A percentile compares a stretch with the other conserved stretches of the same genome.
These are phyloP conservation scores for Trichoderma sp. DNA, from an alignment of 2,329 filamentous ascomycete species.

Conservation along the genomic window DNA sequence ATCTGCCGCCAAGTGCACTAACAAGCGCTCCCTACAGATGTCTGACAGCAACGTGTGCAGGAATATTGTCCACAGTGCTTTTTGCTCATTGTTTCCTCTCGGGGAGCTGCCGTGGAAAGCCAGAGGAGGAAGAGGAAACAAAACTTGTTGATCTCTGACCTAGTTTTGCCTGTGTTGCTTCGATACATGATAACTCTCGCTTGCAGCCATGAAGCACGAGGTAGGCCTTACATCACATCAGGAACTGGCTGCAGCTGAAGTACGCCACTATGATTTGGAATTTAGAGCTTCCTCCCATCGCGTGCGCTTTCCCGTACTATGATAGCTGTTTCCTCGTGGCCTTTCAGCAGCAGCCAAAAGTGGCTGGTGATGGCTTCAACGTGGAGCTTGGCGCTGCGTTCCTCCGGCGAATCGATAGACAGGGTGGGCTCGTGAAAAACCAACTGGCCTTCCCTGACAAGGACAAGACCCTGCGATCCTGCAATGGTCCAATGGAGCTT, in stretches of 20 bases:
- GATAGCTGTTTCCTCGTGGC: not conserved
- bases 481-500: not conserved
- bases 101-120: not conserved
- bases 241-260: not conserved
- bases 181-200: not conserved
- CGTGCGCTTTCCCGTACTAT: not conserved
- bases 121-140: not conserved
- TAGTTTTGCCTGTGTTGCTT: not conserved
- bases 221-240: not conserved
- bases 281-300: not conserved
- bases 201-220: not conserved
- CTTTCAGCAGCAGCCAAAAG: not conserved
- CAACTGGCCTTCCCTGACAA: not conserved
- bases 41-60: not conserved
- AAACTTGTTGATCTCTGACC: not conserved
- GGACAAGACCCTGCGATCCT: not conserved
- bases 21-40: not conserved
- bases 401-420: constrained; percentile 30
- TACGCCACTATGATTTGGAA: not conserved
- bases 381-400: constrained; percentile 15
- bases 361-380: constrained; percentile 8
- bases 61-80: not conserved
- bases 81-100: not conserved
- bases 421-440: constrained; percentile 14
- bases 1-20: not conserved